phyloP scores from a whole-genome alignment of 73 alveolate species.

The Stentor roeselii region DNA sequence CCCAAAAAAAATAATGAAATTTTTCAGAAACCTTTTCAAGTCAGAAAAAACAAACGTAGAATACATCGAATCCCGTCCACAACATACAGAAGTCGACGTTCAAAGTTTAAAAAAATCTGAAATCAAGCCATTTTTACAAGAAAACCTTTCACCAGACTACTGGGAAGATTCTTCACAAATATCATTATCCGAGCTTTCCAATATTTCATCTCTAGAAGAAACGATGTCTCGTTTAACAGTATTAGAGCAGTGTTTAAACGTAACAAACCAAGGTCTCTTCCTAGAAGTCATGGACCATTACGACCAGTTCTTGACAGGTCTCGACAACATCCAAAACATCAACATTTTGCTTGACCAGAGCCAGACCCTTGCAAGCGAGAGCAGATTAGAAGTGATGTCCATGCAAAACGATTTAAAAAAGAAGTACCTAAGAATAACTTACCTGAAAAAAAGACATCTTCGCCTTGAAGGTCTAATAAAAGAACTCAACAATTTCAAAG shows the following conservation, averaged over 20 bases:
- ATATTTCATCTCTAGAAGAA: not conserved
- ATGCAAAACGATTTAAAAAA: not conserved
- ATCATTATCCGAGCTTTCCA: not conserved
- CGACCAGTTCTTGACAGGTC: not conserved
- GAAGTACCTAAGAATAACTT: not conserved
- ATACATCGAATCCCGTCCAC: not conserved
- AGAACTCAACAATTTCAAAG: not conserved
- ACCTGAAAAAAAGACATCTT: not conserved
- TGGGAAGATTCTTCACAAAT: not conserved
- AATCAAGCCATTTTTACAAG: not conserved
- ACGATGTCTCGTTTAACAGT: not conserved
- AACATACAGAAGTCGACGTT: not conserved
- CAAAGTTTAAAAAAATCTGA: not conserved
- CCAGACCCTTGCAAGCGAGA: not conserved
- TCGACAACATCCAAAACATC: not conserved
- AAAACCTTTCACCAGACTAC: not conserved
- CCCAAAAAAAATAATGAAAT: not conserved
- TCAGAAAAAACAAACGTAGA: not conserved
- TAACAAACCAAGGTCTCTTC: slow-evolving; percentile 1
- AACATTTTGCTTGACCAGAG: not conserved
- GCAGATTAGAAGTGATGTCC: not conserved
- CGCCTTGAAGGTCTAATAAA: not conserved
- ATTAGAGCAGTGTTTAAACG: not conserved
- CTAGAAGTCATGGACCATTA: slow-evolving; percentile 15
- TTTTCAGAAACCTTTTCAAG: not conserved